These are phyloP conservation scores for Lathyrus sativus DNA, from an alignment of 306 rosid genomes.

Conservation along the genomic window DNA sequence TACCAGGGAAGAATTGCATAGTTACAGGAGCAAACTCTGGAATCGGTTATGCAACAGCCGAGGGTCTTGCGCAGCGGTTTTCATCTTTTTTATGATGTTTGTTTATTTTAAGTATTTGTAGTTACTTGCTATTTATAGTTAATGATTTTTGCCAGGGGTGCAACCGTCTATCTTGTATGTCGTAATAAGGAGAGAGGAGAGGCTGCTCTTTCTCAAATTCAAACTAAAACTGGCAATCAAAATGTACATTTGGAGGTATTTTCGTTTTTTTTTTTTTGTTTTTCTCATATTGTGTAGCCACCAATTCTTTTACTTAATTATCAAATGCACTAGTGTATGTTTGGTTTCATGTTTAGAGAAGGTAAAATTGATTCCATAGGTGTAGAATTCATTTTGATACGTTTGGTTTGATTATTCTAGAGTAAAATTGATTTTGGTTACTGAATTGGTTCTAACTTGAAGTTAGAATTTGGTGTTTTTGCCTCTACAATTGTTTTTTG, in stretches of 20 bases:
- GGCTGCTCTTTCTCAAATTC: conserved; percentile 80
- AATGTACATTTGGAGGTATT: conserved; percentile 83
- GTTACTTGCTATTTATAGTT: conserved; percentile 12
- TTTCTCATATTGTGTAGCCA: neutral
- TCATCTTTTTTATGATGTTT: conserved; percentile 33
- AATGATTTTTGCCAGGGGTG: conserved; percentile 64
- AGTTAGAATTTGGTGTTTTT: no score
- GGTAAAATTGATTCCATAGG: neutral
- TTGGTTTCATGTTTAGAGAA: neutral
- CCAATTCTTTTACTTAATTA: neutral
- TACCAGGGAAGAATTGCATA: conserved; percentile 79
- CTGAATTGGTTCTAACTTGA: no score
- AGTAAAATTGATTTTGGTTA: no score
- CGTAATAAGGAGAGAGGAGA: conserved; percentile 89
- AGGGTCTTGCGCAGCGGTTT: conserved; percentile 88
- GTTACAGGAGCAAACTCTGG: conserved; percentile 99
- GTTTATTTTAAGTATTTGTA: neutral
- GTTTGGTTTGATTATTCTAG: neutral
- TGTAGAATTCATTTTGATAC: neutral
- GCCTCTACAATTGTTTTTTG: no score
- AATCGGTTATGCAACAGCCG: conserved; percentile 81
- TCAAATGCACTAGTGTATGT: no score
- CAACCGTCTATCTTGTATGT: conserved; percentile 78
- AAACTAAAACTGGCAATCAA: conserved; percentile 66
- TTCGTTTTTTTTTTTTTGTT: neutral